Evolutionary conservation across 2,329 filamentous ascomycete species (phyloP).

Genomic region (Microthyrium microscopicum): DNA sequence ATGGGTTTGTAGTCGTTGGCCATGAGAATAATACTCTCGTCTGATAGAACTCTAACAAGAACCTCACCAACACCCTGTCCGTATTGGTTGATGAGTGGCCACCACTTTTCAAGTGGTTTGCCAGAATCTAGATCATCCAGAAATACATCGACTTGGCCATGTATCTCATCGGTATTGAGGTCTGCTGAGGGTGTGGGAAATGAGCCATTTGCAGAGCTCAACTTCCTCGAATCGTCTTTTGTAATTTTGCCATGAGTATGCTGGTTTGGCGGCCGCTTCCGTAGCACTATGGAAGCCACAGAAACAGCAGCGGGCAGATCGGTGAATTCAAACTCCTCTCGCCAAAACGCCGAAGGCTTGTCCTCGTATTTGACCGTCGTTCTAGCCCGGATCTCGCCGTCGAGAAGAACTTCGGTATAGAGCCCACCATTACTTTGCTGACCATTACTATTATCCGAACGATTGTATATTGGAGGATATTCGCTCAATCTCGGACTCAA

Average conservation of each 20-base stretch:
- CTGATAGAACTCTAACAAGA: slow-evolving; percentile 65
- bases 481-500: slow-evolving; percentile 21
- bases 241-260: slow-evolving; percentile 23
- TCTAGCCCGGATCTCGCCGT: slow-evolving; percentile 61
- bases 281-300: slow-evolving; percentile 54
- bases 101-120: slow-evolving; percentile 72
- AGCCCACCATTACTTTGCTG: slow-evolving; percentile 44
- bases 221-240: slow-evolving; percentile 23
- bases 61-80: slow-evolving; percentile 68
- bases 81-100: slow-evolving; percentile 60
- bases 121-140: slow-evolving; percentile 63
- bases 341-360: slow-evolving; percentile 57
- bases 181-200: no score
- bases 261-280: slow-evolving; percentile 33
- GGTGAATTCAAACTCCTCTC: slow-evolving; percentile 61
- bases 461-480: slow-evolving; percentile 10
- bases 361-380: slow-evolving; percentile 57
- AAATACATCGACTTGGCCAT: slow-evolving; percentile 65
- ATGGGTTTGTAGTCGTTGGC: slow-evolving; percentile 71
- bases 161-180: slow-evolving; percentile 34
- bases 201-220: slow-evolving; percentile 16
- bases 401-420: slow-evolving; percentile 61
- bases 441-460: slow-evolving; percentile 3
- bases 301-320: slow-evolving; percentile 56
- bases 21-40: slow-evolving; percentile 81